Evolutionary conservation across 768 basidiomycete genomes (phyloP).

Genomic region (Nidularia sp.): DNA sequence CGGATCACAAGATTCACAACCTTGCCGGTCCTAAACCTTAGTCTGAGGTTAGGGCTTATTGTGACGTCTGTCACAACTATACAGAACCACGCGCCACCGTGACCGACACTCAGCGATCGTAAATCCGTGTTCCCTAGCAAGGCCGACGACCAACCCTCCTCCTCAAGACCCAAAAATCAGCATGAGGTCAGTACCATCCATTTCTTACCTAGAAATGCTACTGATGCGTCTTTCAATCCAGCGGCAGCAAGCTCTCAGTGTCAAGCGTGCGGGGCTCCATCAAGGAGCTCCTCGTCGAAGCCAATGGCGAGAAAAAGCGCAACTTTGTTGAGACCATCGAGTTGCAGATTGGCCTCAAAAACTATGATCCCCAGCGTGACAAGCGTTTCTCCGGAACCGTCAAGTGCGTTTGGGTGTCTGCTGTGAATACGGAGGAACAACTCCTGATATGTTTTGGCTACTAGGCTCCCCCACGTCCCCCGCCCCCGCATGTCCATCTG

Average conservation of each 20-base stretch:
- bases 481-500: slow-evolving; percentile 99
- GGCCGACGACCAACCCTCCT: slow-evolving; percentile 6
- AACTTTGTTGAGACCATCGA: slow-evolving; percentile 97
- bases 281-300: slow-evolving; percentile 82
- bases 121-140: neutral
- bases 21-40: neutral
- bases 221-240: slow-evolving; percentile 2
- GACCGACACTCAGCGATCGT: slow-evolving; percentile 6
- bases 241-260: slow-evolving; percentile 89
- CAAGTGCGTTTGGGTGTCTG: slow-evolving; percentile 51
- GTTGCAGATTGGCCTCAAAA: slow-evolving; percentile 95
- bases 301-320: slow-evolving; percentile 85
- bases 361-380: slow-evolving; percentile 99
- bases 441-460: neutral
- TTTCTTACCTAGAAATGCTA: neutral
- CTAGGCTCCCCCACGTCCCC: slow-evolving; percentile 91
- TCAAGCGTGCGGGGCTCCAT: slow-evolving; percentile 99
- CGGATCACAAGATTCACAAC: neutral
- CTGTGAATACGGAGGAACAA: too few species aligned
- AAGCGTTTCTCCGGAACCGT: slow-evolving; percentile 99
- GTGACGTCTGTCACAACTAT: slow-evolving; percentile 16
- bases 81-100: slow-evolving; percentile 16
- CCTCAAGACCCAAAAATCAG: slow-evolving; percentile 17
- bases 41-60: neutral
- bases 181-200: slow-evolving; percentile 16